Base-by-base conservation (phyloP, 2,329 filamentous ascomycete species). In the Ceratocystis cacaofunesta region DNA sequence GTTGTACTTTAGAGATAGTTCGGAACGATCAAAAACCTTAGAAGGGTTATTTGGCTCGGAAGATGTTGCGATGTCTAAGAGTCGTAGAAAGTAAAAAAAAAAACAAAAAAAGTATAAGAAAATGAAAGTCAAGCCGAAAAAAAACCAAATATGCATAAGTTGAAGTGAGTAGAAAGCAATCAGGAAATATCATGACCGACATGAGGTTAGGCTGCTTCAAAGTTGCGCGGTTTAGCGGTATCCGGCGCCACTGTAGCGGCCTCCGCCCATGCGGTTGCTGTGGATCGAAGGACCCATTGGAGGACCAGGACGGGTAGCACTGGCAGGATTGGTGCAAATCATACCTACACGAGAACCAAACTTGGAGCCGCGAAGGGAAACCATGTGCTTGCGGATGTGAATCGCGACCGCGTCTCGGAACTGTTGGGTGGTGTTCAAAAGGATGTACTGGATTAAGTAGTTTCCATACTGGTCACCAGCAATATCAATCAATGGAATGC, bases 381-480 rank as follows among this genome's bases (percentile, higher is more conserved):
- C 94, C 94, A 99, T 99, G 76, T 99, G 94, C 82, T 97, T 97
- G 71, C 90, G 88, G 71, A 99, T 95, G 73, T 99, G 94, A 66
- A 86, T 86, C 61, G 92, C 91, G 69, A 99, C 94, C 69, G 95
- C 80, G 73, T 99, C 95, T 67, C 91, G 89, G 74, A 97, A 94
- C 74, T 95, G 90, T 65, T 88, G 80, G 66, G 86, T 85, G 68
- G 90, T 88, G 74, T 96, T 89, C 71, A 90, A 92, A 72, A 99
- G 80, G 72, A 99, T 94, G 84, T 95, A 96, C 76, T 99, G 94
- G 69, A 99, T 89, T 69, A 99, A 82, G 73, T 99, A 99, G 77
- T 99, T 99, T 71, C 94, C 94, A 73, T 97, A 99, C 75, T 99
- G 95, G 74, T 99, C 95, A 72, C 94, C 95, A 69, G 94, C 90